Conservation (phyloP, 1,284 basidiomycete genomes). For the Ceratobasidium sp. region DNA sequence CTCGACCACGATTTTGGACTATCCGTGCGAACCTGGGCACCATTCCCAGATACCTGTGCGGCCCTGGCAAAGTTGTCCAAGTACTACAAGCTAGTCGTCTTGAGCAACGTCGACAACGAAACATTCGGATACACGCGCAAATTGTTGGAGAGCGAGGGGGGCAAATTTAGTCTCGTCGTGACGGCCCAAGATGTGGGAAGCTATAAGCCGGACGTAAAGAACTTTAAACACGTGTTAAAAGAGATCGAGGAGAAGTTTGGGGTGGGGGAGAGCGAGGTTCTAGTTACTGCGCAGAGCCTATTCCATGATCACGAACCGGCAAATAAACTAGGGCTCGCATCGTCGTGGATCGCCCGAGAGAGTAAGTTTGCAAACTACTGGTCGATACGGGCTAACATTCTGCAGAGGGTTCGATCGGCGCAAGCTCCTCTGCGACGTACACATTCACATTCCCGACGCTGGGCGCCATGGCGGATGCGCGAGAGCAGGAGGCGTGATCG, state of each 20-base stretch:
- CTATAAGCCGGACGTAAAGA: slow-evolving; percentile 64
- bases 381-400: slow-evolving; percentile 42
- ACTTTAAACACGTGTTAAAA: slow-evolving; percentile 53
- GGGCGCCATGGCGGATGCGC: slow-evolving; percentile 61
- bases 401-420: slow-evolving; percentile 34
- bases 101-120: slow-evolving; percentile 73
- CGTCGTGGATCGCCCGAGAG: slow-evolving; percentile 67
- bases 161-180: slow-evolving; percentile 66
- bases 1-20: slow-evolving; percentile 57
- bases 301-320: slow-evolving; percentile 65
- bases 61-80: slow-evolving; percentile 65
- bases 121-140: slow-evolving; percentile 65
- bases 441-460: slow-evolving; percentile 63
- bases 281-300: slow-evolving; percentile 65
- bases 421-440: slow-evolving; percentile 33
- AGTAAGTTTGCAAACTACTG: slow-evolving; percentile 54
- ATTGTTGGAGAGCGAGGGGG: slow-evolving; percentile 58
- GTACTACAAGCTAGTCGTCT: slow-evolving; percentile 69
- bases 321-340: slow-evolving; percentile 57
- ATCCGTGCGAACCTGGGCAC: slow-evolving; percentile 65
- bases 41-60: slow-evolving; percentile 68
- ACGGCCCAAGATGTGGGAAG: slow-evolving; percentile 71
- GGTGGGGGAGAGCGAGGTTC: slow-evolving; percentile 57
- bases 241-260: slow-evolving; percentile 56
- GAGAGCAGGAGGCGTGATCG: too few relatives aligned